Evolutionary conservation across 345 rosid genomes (phyloP).

Genomic region (Lumnitzera racemosa): DNA sequence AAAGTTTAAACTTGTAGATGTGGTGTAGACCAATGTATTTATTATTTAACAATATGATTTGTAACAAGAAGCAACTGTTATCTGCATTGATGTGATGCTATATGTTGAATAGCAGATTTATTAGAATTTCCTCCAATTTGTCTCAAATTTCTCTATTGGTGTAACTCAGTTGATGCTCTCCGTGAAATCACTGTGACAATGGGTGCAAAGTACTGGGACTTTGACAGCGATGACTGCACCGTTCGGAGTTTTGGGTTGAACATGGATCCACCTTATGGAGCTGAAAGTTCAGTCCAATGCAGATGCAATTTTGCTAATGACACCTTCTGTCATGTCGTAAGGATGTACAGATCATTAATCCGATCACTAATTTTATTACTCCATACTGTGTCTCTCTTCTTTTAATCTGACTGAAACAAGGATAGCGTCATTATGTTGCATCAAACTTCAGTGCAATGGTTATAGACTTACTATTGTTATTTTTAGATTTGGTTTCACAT

Average conservation of each 20-base stretch:
- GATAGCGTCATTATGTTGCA: too few relatives aligned
- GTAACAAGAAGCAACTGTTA: too few relatives aligned
- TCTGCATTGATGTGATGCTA: not conserved
- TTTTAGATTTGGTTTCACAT: too few relatives aligned
- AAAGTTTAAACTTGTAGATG: too few relatives aligned
- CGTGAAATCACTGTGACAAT: slow-evolving; percentile 30
- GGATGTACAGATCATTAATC: slow-evolving; percentile 18
- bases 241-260: slow-evolving; percentile 17
- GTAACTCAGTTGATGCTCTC: slow-evolving; percentile 38
- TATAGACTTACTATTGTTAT: too few relatives aligned
- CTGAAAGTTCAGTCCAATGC: slow-evolving; percentile 24
- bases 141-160: not conserved
- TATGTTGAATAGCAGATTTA: too few relatives aligned
- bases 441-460: too few relatives aligned
- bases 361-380: not conserved
- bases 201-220: slow-evolving; percentile 48
- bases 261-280: slow-evolving; percentile 7
- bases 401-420: too few relatives aligned
- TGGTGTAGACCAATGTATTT: too few relatives aligned
- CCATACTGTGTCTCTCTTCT: too few relatives aligned
- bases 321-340: slow-evolving; percentile 28
- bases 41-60: too few relatives aligned
- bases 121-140: not conserved
- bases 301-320: slow-evolving; percentile 19
- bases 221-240: slow-evolving; percentile 32